Evolutionary conservation across 139 green algal species (phyloP).

Genomic region (Picochlorum sp.): DNA sequence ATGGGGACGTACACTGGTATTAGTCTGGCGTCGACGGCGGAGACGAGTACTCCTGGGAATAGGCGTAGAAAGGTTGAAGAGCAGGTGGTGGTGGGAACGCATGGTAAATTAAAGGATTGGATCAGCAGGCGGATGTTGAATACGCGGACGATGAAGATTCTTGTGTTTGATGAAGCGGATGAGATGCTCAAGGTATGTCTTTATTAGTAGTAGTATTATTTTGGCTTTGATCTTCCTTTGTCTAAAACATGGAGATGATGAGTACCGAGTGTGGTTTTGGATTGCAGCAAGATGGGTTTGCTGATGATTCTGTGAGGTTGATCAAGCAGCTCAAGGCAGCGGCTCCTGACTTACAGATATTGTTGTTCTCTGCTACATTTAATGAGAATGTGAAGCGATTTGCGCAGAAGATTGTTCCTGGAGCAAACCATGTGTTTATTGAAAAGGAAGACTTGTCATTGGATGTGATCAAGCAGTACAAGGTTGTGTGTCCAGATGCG

Average conservation of each 20-base stretch:
- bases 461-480: conserved; percentile 97
- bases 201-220: neutral
- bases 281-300: conserved; percentile 70
- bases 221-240: neutral
- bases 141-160: conserved; percentile 59
- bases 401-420: conserved; percentile 61
- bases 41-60: conserved; percentile 9
- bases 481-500: conserved; percentile 65
- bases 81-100: conserved; percentile 81
- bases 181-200: conserved; percentile 76
- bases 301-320: conserved; percentile 74
- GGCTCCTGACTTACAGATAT: conserved; percentile 9
- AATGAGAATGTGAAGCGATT: conserved; percentile 85
- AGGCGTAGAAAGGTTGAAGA: conserved; percentile 22
- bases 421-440: conserved; percentile 85
- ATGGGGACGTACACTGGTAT: conserved; percentile 85
- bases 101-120: conserved; percentile 89
- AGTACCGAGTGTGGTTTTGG: neutral
- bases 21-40: conserved; percentile 38
- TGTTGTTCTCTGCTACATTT: conserved; percentile 91
- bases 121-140: conserved; percentile 65
- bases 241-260: too few relatives aligned
- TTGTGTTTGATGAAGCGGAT: conserved; percentile 99
- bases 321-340: conserved; percentile 39
- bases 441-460: conserved; percentile 84